Percentiles rank a stretch among this genome's conserved stretches.
phyloP scores from a whole-genome alignment of 2,329 filamentous ascomycete species.

The Talaromyces islandicus region DNA sequence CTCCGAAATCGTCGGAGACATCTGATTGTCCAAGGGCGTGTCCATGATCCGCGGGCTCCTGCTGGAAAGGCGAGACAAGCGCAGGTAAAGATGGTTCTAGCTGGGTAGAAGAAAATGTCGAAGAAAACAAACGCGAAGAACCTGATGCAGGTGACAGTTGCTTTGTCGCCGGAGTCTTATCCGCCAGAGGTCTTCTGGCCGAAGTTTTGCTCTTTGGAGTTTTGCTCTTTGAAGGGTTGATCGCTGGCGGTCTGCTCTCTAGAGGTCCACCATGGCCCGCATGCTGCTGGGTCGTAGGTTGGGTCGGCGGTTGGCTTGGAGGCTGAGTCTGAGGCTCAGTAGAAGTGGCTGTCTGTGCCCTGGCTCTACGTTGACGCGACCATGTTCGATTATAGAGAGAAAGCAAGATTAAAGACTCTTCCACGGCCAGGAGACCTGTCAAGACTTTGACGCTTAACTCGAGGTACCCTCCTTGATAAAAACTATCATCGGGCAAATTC shows the following conservation, averaged over 20 bases:
- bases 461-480: constrained; percentile 27
- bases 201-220: neutral
- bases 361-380: neutral
- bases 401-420: constrained; percentile 26
- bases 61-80: neutral
- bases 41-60: neutral
- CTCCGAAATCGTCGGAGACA: constrained; percentile 12
- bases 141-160: neutral
- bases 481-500: constrained; percentile 8
- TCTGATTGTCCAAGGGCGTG: neutral
- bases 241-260: neutral
- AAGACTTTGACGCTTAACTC: constrained; percentile 34
- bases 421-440: constrained; percentile 32
- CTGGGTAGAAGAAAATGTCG: neutral
- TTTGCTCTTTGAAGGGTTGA: neutral
- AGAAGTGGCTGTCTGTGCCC: neutral
- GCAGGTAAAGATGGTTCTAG: neutral
- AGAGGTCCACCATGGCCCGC: neutral
- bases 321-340: neutral
- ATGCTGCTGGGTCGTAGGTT: neutral
- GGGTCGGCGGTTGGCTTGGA: neutral
- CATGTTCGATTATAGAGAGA: constrained; percentile 16
- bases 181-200: neutral
- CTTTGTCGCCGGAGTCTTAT: neutral
- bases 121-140: neutral